Percentiles rank a stretch among this genome's conserved stretches.
Conservation (phyloP, 257 asterid genomes). For the Rauvolfia tetraphylla region DNA sequence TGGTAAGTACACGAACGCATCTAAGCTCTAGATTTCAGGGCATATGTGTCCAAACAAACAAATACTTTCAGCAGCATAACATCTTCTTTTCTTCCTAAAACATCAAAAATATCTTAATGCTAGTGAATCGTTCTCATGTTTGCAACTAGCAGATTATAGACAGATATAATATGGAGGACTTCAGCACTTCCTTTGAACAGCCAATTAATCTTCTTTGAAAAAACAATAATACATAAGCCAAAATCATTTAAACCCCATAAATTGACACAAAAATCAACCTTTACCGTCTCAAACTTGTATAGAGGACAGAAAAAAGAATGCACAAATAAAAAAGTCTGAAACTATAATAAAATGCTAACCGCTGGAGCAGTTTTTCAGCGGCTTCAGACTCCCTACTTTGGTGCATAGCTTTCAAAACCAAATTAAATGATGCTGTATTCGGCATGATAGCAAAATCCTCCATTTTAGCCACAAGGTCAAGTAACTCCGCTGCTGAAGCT, state of each 20-base stretch:
- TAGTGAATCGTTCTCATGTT: neutral
- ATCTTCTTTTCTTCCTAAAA: neutral
- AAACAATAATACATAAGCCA: neutral
- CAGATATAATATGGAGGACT: neutral
- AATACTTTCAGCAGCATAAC: neutral
- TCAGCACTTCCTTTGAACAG: neutral
- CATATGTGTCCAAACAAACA: neutral
- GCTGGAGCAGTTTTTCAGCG: slow-evolving; percentile 63
- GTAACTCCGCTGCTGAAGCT: slow-evolving; percentile 49
- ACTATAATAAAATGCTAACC: slow-evolving; percentile 37
- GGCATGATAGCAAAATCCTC: slow-evolving; percentile 52
- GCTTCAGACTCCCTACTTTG: slow-evolving; percentile 46
- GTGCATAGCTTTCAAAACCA: slow-evolving; percentile 74
- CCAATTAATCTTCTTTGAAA: neutral
- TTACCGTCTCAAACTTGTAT: neutral
- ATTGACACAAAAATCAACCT: neutral
- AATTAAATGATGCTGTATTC: slow-evolving; percentile 71
- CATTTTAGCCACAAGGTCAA: slow-evolving; percentile 55
- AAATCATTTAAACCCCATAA: neutral
- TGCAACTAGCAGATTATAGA: neutral
- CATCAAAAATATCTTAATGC: neutral
- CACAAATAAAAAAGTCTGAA: neutral
- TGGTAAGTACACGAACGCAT: neutral
- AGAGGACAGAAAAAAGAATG: neutral
- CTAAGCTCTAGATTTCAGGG: neutral